phyloP scores from a whole-genome alignment of 2,329 filamentous ascomycete genomes.

The Neonectria ditissima region DNA sequence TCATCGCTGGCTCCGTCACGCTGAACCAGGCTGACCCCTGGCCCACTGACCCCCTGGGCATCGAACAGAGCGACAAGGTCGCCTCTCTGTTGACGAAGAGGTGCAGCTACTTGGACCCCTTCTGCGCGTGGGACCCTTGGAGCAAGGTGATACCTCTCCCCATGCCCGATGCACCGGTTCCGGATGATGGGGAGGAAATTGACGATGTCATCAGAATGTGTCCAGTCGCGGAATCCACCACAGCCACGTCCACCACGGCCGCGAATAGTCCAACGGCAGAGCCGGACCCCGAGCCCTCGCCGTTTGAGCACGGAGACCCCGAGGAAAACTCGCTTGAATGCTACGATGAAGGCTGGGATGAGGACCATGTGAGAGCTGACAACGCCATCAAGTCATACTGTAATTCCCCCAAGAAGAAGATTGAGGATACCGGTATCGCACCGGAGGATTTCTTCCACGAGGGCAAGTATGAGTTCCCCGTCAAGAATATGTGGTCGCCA shows the following conservation, averaged over 20 bases:
- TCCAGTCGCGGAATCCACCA: too few species aligned
- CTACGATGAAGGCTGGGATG: constrained; percentile 33
- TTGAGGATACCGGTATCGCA: neutral
- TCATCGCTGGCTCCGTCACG: too few species aligned
- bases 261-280: neutral
- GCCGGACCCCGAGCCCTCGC: constrained; percentile 12
- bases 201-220: neutral
- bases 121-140: neutral
- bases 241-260: neutral
- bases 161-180: neutral
- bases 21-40: too few species aligned
- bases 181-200: constrained; percentile 10
- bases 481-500: constrained; percentile 6
- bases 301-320: constrained; percentile 23
- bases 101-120: neutral
- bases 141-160: neutral
- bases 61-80: neutral
- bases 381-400: constrained; percentile 31
- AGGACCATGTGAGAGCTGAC: constrained; percentile 22
- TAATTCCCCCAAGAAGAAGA: neutral
- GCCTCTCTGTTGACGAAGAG: neutral
- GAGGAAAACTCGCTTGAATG: constrained; percentile 26
- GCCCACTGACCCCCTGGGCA: neutral
- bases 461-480: constrained; percentile 8
- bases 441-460: constrained; percentile 9